Percentiles rank a stretch among this genome's conserved stretches.
Evolutionary conservation across 2,329 filamentous ascomycete genomes (phyloP).

Genomic region (Pyricularia grisea): DNA sequence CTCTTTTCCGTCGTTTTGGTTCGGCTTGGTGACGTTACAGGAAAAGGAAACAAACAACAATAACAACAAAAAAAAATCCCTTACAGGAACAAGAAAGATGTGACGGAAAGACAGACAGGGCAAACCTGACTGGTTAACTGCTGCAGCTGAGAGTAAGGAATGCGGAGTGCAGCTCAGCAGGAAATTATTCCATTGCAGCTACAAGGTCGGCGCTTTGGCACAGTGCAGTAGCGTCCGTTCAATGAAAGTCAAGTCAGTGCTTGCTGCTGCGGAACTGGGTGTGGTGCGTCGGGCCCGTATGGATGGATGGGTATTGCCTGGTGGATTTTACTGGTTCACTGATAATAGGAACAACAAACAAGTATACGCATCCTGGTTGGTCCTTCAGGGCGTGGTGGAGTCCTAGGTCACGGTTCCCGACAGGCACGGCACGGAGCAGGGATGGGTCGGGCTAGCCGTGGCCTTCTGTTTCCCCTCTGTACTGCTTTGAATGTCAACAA

Average conservation of each 20-base stretch:
- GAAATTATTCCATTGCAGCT: background rate
- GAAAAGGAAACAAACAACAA: background rate
- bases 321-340: background rate
- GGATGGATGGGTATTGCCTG: background rate
- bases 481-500: background rate
- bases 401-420: background rate
- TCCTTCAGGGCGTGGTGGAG: background rate
- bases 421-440: background rate
- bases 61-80: background rate
- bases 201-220: background rate
- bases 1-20: background rate
- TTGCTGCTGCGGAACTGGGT: background rate
- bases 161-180: background rate
- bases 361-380: background rate
- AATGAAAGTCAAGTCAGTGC: background rate
- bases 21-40: background rate
- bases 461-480: background rate
- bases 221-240: background rate
- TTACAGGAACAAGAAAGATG: background rate
- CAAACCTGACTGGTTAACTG: background rate
- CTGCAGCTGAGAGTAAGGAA: background rate
- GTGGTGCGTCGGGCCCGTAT: background rate
- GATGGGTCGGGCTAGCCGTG: background rate
- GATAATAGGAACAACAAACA: conserved; percentile 1
- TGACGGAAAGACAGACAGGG: background rate